Percentiles rank a stretch among this genome's conserved stretches.
Evolutionary conservation across 225 moss, liverwort and hornwort genomes (phyloP).

Genomic region (Neckera pumila): DNA sequence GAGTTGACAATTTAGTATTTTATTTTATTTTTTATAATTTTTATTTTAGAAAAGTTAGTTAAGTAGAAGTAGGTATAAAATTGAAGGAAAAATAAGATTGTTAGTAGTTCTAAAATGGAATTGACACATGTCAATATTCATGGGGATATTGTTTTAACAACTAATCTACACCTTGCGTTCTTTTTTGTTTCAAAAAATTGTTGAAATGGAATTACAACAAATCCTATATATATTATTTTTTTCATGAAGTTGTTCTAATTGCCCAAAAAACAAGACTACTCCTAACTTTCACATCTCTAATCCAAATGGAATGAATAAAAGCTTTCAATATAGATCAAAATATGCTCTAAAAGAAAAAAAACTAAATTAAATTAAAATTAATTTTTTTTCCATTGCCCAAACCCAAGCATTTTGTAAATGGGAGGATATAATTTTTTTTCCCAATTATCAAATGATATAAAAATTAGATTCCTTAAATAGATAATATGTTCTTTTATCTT

Average conservation of each 20-base stretch:
- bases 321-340: neutral
- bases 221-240: neutral
- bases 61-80: no score
- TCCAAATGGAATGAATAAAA: neutral
- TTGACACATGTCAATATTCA: neutral
- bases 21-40: no score
- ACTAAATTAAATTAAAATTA: no score
- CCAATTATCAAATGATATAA: neutral
- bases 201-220: neutral
- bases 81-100: neutral
- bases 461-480: neutral
- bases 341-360: neutral
- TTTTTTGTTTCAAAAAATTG: neutral
- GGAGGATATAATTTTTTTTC: neutral
- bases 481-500: no score
- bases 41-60: no score
- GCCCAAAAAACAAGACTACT: neutral
- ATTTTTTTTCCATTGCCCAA: neutral
- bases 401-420: neutral
- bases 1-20: no score
- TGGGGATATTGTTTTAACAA: neutral
- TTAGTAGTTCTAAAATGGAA: neutral
- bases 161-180: no score
- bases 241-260: rapidly evolving
- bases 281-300: neutral